Conservation (phyloP, 2,329 filamentous ascomycete species). For the Pseudocercospora musae region DNA sequence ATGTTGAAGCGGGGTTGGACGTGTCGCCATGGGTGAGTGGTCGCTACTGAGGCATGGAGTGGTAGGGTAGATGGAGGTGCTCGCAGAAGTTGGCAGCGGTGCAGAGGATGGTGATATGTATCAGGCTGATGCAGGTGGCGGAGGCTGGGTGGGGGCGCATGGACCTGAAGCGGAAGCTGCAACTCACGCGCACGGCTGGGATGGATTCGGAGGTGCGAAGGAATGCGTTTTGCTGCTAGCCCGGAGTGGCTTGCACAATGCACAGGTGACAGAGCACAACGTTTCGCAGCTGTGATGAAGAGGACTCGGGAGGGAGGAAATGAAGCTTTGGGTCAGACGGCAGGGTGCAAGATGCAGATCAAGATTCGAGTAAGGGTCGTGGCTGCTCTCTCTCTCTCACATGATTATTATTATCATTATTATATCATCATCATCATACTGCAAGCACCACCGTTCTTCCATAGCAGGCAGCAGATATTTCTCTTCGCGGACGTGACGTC, state of each 20-base stretch:
- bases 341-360: background rate
- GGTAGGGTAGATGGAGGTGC: too few species aligned
- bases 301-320: background rate
- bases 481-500: background rate
- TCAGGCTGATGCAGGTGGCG: background rate
- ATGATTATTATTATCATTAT: too few species aligned
- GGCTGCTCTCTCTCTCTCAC: background rate
- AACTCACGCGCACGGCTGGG: constrained; percentile 6
- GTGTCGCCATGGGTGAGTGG: background rate
- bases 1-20: background rate
- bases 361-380: background rate
- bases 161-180: background rate
- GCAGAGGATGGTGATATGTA: background rate
- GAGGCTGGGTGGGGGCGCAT: background rate
- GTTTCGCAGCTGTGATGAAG: background rate
- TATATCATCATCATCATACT: background rate
- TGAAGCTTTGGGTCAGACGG: background rate
- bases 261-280: too few species aligned
- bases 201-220: background rate
- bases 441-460: background rate
- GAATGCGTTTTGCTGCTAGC: background rate
- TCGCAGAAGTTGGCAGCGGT: background rate
- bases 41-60: background rate
- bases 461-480: background rate
- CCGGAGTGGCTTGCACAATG: background rate